Evolutionary conservation across 1,284 basidiomycete genomes (phyloP), one percentile per base, ranked within the genome.

Genomic region (Cutaneotrichosporon cyanovorans): DNA sequence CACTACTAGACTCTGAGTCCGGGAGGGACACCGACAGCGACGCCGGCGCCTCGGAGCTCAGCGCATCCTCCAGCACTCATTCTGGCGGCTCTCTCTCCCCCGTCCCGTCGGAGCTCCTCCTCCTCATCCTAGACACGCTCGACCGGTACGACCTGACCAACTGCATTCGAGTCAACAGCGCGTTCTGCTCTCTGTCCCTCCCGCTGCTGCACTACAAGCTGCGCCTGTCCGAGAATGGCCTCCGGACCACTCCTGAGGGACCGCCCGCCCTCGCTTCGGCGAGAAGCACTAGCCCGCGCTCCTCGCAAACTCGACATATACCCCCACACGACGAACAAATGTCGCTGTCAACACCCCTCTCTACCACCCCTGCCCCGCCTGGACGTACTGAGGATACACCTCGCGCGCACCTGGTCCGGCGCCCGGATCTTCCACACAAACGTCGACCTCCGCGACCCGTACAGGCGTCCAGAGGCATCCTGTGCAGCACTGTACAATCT

Each of bases 391-490:
- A 34, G 48, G n/a, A 5, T 50, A 8, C 39, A 31, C 20, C 36
- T 50, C 5, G 15, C n/a, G 7, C 22, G 28, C 8, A 28, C 28
- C 1, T 50, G 48, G 48, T 33, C 25, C 31, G 48, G 48, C 11
- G 28, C 28, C 7, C 33, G 48, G 3, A 31, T 50, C 1, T 50
- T 42, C 43, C 48, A 50, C 40, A 50, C 43, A 11, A 45, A 50
- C 37, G 35, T 42, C 20, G 47, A 41, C 15, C 31, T 41, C 15
- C 41, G 35, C 22, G 37, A 44, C 38, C 3, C 22, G 16, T 28
- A 28, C 25, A 7, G 25, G 8, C 25, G 12, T 28, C 32, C 32
- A 16, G 14, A 34, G 14, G n/a, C n/a, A 15, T 22, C 34, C 5
- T 50, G 48, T 12, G 35, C 40, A 4, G 48, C 48, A 2, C 43